Evolutionary conservation across 2,329 filamentous ascomycete genomes (phyloP), one percentile per base, ranked within the genome.

Genomic region (Lasiodiplodia citricola): DNA sequence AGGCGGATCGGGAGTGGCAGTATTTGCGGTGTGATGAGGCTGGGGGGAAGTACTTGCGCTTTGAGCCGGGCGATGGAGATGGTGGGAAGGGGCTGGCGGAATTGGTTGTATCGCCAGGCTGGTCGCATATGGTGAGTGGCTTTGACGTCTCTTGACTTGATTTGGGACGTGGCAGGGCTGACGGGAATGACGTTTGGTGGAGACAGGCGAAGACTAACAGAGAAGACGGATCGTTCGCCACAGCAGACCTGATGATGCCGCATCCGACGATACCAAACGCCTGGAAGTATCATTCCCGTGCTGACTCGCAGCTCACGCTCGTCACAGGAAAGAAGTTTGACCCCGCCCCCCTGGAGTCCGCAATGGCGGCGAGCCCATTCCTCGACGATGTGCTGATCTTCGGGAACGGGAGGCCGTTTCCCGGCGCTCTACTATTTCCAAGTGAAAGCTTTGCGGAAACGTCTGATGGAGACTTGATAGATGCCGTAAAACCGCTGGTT

Each of bases 251-350:
- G 1, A 91, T 92, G 70, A 83, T 83, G 65, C 80, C 80, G 1
- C 89, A 91, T 73, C 73, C 82, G 0, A 79, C 71, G 0, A 86
- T 87, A 8, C 68, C 77, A 0, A 79, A 85, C 66, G 87, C 87
- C 0, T 92, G 89, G 88, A 83, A 84, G 41, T 91, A 91, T 72
- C 83, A 89, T 66, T 87, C 86, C 1, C 81, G 90, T 50, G 84
- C 85, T 0, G 90, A 92, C 71, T 84, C 87, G 3, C 88, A 88
- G 65, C 83, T 91, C 44, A 87, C 86, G 0, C 81, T 92, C 4
- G 80, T 87, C 11, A 91, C 88, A 7, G 89, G 90, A 2, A 91
- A 91, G 80, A 92, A 91, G 72, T 90, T 91, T 70, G 88, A 91
- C 71, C 89, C 89, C 1, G 84, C 86, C 1, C 86, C 87, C 0